Percentiles rank a stretch among this genome's conserved stretches.
phyloP scores from a whole-genome alignment of 1,284 basidiomycete species.

The Irpex rosettiformis region DNA sequence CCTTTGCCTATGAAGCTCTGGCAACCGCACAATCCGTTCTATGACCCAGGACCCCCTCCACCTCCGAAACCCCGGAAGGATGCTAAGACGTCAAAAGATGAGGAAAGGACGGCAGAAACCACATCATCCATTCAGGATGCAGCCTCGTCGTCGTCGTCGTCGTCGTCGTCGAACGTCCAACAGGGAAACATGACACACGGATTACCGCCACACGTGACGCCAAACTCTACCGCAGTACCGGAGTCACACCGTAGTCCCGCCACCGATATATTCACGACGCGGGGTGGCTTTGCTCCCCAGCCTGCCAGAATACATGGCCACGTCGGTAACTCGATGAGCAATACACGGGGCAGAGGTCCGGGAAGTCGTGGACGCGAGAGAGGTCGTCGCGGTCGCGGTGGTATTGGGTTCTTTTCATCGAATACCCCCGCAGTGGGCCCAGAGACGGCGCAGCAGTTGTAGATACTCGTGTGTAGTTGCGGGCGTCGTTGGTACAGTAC shows the following conservation, averaged over 20 bases:
- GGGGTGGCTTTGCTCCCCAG: too few species aligned
- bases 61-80: conserved; percentile 27
- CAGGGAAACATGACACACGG: not conserved
- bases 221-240: too few species aligned
- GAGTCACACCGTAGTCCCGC: too few species aligned
- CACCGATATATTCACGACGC: too few species aligned
- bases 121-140: not conserved
- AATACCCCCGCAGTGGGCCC: too few species aligned
- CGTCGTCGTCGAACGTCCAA: not conserved
- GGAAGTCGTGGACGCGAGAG: not conserved
- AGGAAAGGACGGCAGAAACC: not conserved
- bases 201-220: not conserved
- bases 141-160: not conserved
- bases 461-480: too few species aligned
- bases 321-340: too few species aligned
- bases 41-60: conserved; percentile 66
- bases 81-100: conserved; percentile 3
- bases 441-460: too few species aligned
- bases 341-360: not conserved
- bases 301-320: too few species aligned
- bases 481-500: too few species aligned
- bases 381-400: not conserved
- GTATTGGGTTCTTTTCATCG: not conserved
- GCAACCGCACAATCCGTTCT: conserved; percentile 56
- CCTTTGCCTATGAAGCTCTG: conserved; percentile 32